phyloP scores from a whole-genome alignment of 306 rosid genomes.

The Hylodesmum podocarpum region DNA sequence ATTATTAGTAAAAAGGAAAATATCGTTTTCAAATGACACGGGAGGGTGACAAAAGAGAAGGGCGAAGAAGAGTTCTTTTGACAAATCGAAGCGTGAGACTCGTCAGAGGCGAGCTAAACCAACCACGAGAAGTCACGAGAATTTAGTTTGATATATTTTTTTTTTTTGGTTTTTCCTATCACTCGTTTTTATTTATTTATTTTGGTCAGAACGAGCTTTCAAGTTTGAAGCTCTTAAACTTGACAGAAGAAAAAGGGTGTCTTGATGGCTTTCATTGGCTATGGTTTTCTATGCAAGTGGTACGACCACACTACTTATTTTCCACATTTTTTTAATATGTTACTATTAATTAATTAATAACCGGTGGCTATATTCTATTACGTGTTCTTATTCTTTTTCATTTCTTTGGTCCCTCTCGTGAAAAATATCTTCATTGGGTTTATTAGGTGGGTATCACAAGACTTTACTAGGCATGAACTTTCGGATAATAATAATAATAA shows the following conservation, averaged over 20 bases:
- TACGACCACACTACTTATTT: not conserved
- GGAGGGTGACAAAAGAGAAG: not conserved
- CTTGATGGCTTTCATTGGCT: constrained; percentile 13
- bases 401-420: not conserved
- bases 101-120: not conserved
- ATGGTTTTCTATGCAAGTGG: constrained; percentile 9
- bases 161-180: constrained; percentile 20
- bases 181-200: constrained; percentile 28
- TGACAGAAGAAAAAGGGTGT: not conserved
- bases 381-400: not conserved
- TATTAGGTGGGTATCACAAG: constrained; percentile 32
- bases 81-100: constrained; percentile 8
- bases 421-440: constrained; percentile 33
- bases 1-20: not conserved
- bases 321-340: not conserved
- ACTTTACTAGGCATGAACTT: constrained; percentile 15
- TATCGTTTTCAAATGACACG: constrained; percentile 31
- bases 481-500: not conserved
- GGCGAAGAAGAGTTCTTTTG: constrained; percentile 30
- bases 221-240: not conserved
- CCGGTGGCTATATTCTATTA: not conserved
- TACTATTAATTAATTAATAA: not conserved
- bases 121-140: constrained; percentile 35
- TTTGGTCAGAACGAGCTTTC: not conserved
- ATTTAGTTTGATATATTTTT: not conserved